Conservation (phyloP, 176 grass and related monocot genomes). For the Saccharum spontaneum region DNA sequence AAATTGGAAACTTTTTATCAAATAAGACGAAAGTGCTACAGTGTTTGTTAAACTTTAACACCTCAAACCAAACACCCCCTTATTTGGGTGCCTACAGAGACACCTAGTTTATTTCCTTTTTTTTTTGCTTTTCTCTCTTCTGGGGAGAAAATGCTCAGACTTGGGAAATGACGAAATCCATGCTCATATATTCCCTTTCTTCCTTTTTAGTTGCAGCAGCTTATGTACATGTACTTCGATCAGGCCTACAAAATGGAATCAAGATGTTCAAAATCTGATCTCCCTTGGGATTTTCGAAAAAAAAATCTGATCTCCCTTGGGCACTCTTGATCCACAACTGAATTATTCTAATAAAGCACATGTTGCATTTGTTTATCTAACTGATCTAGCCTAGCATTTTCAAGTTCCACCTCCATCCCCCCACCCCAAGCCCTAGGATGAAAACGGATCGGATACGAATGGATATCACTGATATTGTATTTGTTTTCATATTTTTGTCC, state of each 20-base stretch:
- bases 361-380: not conserved
- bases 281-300: too few relatives aligned
- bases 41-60: too few relatives aligned
- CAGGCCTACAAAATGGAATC: not conserved
- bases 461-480: too few relatives aligned
- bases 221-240: not conserved
- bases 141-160: not conserved
- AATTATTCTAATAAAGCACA: not conserved
- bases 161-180: not conserved
- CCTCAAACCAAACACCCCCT: too few relatives aligned
- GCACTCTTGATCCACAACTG: not conserved
- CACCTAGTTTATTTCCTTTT: not conserved
- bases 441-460: too few relatives aligned
- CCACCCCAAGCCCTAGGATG: too few relatives aligned
- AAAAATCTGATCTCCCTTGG: not conserved
- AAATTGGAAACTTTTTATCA: too few relatives aligned
- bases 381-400: not conserved
- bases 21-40: too few relatives aligned
- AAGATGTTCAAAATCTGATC: not conserved
- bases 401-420: conserved; percentile 2
- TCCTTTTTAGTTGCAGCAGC: not conserved
- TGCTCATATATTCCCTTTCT: not conserved
- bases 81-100: not conserved
- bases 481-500: too few relatives aligned
- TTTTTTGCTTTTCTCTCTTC: not conserved